A percentile compares a stretch with the other conserved stretches of the same genome.
Evolutionary conservation across 1,139 yeast species (phyloP).

Genomic region (Maudiozyma humilis): DNA sequence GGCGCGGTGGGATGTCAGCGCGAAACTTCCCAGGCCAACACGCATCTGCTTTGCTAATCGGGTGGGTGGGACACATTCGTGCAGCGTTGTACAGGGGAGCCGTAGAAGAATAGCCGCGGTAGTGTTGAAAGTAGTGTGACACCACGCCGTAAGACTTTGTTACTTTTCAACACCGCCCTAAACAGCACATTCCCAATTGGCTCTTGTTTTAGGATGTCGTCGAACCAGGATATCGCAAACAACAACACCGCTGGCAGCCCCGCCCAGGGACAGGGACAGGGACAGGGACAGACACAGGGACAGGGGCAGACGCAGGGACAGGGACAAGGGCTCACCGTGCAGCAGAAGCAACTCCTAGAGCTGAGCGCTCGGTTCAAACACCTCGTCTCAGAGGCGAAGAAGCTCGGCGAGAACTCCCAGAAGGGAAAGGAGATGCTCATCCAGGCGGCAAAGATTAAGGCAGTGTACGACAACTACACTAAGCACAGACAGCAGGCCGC

Average conservation of each 20-base stretch:
- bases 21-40: not conserved
- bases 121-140: too few relatives aligned
- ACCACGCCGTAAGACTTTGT: too few relatives aligned
- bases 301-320: slow-evolving; percentile 3
- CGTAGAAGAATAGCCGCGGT: too few relatives aligned
- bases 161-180: too few relatives aligned
- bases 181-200: too few relatives aligned
- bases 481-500: slow-evolving; percentile 23
- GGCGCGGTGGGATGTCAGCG: not conserved
- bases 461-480: slow-evolving; percentile 27
- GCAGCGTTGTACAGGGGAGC: too few relatives aligned
- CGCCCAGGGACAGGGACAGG: too few relatives aligned
- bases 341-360: slow-evolving; percentile 54
- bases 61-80: too few relatives aligned
- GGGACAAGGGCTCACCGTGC: slow-evolving; percentile 26
- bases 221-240: too few relatives aligned
- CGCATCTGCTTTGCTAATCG: too few relatives aligned
- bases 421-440: slow-evolving; percentile 62
- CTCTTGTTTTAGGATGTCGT: too few relatives aligned
- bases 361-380: slow-evolving; percentile 52
- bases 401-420: slow-evolving; percentile 48
- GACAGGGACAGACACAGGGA: not conserved
- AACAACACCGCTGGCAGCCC: too few relatives aligned
- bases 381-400: slow-evolving; percentile 56
- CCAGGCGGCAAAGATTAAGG: slow-evolving; percentile 56